phyloP scores from a whole-genome alignment of 495 filamentous ascomycete genomes.

The Hypomontagnella submonticulosa region DNA sequence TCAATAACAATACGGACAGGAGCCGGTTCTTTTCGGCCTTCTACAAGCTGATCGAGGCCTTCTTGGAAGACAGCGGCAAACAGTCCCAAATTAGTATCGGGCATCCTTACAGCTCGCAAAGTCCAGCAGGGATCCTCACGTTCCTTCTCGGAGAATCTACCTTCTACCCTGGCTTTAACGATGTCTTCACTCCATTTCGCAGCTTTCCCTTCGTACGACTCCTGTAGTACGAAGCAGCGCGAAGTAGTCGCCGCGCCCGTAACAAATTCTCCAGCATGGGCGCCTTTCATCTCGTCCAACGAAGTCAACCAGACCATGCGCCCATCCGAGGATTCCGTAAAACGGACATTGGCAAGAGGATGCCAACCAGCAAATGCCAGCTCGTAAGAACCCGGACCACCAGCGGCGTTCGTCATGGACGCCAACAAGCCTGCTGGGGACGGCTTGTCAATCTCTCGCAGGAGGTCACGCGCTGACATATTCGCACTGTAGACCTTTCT shows the following conservation, averaged over 20 bases:
- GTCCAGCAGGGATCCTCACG: constrained; percentile 84
- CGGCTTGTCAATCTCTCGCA: constrained; percentile 85
- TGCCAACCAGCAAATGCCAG: constrained; percentile 80
- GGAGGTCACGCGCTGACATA: constrained; percentile 77
- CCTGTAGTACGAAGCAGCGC: constrained; percentile 72
- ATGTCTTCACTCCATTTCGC: constrained; percentile 85
- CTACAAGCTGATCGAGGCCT: constrained; percentile 60
- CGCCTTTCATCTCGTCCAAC: constrained; percentile 65
- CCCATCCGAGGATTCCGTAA: constrained; percentile 81
- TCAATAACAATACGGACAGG: constrained; percentile 71
- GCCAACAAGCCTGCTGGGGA: constrained; percentile 66
- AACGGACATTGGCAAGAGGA: constrained; percentile 73
- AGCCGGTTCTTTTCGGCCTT: constrained; percentile 67
- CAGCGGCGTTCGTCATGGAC: constrained; percentile 65
- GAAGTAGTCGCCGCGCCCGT: constrained; percentile 62
- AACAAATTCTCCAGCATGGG: constrained; percentile 58
- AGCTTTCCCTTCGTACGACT: constrained; percentile 82
- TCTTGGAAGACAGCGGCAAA: constrained; percentile 84
- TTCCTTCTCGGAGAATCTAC: constrained; percentile 79
- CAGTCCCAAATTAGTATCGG: constrained; percentile 70
- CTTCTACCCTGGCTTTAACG: constrained; percentile 85
- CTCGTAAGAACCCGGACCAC: constrained; percentile 65
- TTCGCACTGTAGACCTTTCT: constrained; percentile 69
- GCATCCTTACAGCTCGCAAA: constrained; percentile 70
- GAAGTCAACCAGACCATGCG: constrained; percentile 77